phyloP scores from a whole-genome alignment of 2,329 filamentous ascomycete species.

The Leptodontidium sp. region DNA sequence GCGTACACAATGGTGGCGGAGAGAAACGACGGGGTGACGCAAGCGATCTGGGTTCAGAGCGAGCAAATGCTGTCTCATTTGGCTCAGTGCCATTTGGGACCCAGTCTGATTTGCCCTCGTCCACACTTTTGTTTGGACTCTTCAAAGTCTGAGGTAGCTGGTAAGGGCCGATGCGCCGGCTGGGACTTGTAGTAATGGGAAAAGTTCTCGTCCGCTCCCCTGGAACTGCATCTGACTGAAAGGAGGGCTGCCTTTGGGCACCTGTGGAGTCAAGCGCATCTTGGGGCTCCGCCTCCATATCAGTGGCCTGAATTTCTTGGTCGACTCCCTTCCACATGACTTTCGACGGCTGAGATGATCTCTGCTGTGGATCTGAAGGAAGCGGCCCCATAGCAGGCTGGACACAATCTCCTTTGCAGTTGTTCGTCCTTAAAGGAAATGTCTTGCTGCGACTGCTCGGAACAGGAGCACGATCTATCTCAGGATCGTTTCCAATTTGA shows the following conservation, averaged over 20 bases:
- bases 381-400: background rate
- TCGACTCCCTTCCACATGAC: constrained; percentile 23
- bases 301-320: constrained; percentile 17
- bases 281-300: background rate
- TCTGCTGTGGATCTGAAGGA: background rate
- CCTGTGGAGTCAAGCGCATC: background rate
- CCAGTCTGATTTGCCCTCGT: constrained; percentile 5
- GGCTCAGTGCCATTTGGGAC: background rate
- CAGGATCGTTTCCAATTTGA: background rate
- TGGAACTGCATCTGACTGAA: constrained; percentile 2
- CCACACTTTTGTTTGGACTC: constrained; percentile 20
- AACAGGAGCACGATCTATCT: constrained; percentile 21
- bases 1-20: constrained; percentile 3
- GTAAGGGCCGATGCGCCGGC: constrained; percentile 1
- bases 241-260: constrained; percentile 6
- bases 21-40: background rate
- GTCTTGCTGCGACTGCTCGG: constrained; percentile 23
- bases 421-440: constrained; percentile 20
- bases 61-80: background rate
- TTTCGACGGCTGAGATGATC: constrained; percentile 20
- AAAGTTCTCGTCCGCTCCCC: constrained; percentile 27
- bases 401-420: constrained; percentile 21
- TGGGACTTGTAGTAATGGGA: constrained; percentile 8
- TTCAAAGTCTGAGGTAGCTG: background rate
- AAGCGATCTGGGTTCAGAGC: background rate